Base-by-base conservation (phyloP, 176 grass and related monocot genomes). In the Phoenix roebelenii region DNA sequence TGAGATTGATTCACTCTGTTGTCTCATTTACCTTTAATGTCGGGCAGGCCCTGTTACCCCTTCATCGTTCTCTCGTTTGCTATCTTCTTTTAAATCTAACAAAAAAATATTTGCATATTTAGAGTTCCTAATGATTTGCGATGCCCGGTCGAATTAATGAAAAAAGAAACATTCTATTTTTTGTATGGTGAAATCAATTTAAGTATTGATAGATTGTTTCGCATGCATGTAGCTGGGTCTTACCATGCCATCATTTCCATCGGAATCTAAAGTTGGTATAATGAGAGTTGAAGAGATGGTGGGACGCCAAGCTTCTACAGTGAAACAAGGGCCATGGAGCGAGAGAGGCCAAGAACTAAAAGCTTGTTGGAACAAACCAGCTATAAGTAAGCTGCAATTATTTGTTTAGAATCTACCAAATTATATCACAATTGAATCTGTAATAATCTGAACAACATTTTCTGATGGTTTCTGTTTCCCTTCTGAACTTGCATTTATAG, bases 361-460 rank as follows among this genome's bases (percentile, higher is more conserved):
- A 25, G 76, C 76, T 51, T 98, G 93, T 55, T 98, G 84, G 84
- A 29, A 65, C 24, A 92, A 80, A 71, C 84, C 87, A 80, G 78
- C 63, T 66, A 68, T 58, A 78, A 92, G 93, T 91, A 64, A 73
- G 63, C 64, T 52, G 5, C 16, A 32, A 18, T 30, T 30, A 22
- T 53, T 39, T 26, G 22, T 20, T 59, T 28, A 0, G 56, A 60
- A 19, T 72, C 55, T 23, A 20, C 61, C 19, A 54, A 18, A 67
- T 73, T 22, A n/a, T 14, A 67, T 24, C 35, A 39, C 35, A 39
- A 12, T 12, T 2, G 35, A 39, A 39, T 80, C 3, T 18, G 51
- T 54, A 12, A 39, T 9, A 39, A 12, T 39, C 7, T 49, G 63
- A 16, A 56, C 52, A 64, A 10, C 20, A 3, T 4, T 50, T n/a